Evolutionary conservation across 2,329 filamentous ascomycete genomes (phyloP).

Genomic region (Cercospora sojina): DNA sequence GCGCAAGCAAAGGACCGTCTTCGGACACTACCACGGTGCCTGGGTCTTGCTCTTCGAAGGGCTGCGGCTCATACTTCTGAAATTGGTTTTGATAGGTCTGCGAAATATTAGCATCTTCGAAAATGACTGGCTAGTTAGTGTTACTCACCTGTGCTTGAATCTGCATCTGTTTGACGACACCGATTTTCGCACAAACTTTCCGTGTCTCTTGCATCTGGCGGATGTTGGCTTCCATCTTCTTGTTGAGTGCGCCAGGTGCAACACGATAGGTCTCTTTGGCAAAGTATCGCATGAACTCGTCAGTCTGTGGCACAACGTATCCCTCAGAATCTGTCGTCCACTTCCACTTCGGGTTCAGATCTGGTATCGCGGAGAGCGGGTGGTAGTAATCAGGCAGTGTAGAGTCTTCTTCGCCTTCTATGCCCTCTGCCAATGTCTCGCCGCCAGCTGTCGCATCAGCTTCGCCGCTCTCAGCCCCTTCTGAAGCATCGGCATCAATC

Average conservation of each 20-base stretch:
- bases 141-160: slow-evolving; percentile 67
- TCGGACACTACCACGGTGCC: slow-evolving; percentile 87
- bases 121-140: slow-evolving; percentile 40
- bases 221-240: slow-evolving; percentile 86
- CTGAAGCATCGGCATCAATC: slow-evolving; percentile 47
- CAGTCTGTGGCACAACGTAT: slow-evolving; percentile 81
- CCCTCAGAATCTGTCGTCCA: slow-evolving; percentile 92
- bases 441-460: slow-evolving; percentile 50
- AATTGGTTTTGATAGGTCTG: slow-evolving; percentile 98
- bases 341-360: slow-evolving; percentile 71
- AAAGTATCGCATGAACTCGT: slow-evolving; percentile 77
- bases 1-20: slow-evolving; percentile 82
- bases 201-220: slow-evolving; percentile 94
- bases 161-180: slow-evolving; percentile 99
- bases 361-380: slow-evolving; percentile 78
- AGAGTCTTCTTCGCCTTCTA: slow-evolving; percentile 74
- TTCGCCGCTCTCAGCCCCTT: slow-evolving; percentile 48
- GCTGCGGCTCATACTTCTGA: slow-evolving; percentile 88
- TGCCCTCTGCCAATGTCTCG: slow-evolving; percentile 90
- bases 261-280: slow-evolving; percentile 73
- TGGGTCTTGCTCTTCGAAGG: slow-evolving; percentile 82
- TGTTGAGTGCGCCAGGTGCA: slow-evolving; percentile 69
- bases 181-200: slow-evolving; percentile 93
- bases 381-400: slow-evolving; percentile 95
- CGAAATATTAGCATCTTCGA: slow-evolving; percentile 23